These are phyloP conservation scores for Emmonsiellopsis sp. DNA, from an alignment of 2,329 filamentous ascomycete species.

Conservation along the genomic window DNA sequence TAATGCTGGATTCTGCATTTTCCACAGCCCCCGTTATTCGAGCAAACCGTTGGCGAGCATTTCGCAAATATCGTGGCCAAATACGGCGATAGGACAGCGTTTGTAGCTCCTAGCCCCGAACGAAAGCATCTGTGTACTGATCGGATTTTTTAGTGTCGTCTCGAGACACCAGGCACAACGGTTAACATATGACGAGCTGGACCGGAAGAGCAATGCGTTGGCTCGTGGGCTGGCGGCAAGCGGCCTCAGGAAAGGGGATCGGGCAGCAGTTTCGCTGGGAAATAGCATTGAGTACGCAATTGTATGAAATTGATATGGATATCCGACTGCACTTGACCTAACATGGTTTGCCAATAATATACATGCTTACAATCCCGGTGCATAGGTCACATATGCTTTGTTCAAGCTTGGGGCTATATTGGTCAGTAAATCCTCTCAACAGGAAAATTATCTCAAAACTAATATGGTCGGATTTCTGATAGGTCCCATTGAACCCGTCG, in stretches of 20 bases:
- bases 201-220: slow-evolving; percentile 65
- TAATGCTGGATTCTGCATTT: not conserved
- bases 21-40: slow-evolving; percentile 34
- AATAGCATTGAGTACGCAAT: slow-evolving; percentile 78
- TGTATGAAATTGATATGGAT: slow-evolving; percentile 33
- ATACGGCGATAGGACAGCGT: slow-evolving; percentile 44
- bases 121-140: slow-evolving; percentile 1
- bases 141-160: slow-evolving; percentile 37
- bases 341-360: not conserved
- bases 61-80: slow-evolving; percentile 34
- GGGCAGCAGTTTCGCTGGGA: slow-evolving; percentile 77
- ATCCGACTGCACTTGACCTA: not conserved
- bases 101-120: slow-evolving; percentile 15
- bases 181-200: slow-evolving; percentile 66
- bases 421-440: slow-evolving; percentile 32
- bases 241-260: slow-evolving; percentile 71
- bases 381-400: slow-evolving; percentile 62
- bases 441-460: not conserved
- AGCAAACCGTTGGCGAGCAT: slow-evolving; percentile 38
- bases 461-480: not conserved
- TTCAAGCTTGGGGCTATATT: slow-evolving; percentile 93
- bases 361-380: slow-evolving; percentile 1
- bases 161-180: slow-evolving; percentile 52
- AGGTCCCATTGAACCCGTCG: slow-evolving; percentile 82
- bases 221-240: slow-evolving; percentile 59